Evolutionary conservation across 1,284 basidiomycete genomes (phyloP).

Genomic region (Cutaneotrichosporon cyanovorans): DNA sequence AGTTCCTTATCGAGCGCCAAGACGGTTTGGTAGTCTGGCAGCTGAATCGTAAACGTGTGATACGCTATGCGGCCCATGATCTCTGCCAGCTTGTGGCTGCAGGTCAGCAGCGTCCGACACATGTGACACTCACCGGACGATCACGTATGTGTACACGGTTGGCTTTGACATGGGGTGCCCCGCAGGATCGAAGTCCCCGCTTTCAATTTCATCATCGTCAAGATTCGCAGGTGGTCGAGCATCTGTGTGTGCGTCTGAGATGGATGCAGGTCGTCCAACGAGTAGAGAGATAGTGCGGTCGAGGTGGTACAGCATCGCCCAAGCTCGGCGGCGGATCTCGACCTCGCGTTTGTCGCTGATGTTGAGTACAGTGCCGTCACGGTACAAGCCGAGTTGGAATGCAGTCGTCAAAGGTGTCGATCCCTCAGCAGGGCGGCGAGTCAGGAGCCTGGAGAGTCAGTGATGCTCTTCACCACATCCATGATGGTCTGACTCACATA

Average conservation of each 20-base stretch:
- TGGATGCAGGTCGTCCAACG: conserved; percentile 45
- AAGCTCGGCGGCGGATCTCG: conserved; percentile 46
- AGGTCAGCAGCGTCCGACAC: background rate
- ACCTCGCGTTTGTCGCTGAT: conserved; percentile 45
- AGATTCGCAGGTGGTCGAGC: conserved; percentile 46
- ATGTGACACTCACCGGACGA: conserved; percentile 32
- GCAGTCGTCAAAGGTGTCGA: conserved; percentile 46
- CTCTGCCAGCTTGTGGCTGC: conserved; percentile 43
- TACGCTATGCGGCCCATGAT: conserved; percentile 48
- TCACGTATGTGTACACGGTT: conserved; percentile 46
- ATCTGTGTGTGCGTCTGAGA: conserved; percentile 47
- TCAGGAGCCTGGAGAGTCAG: conserved; percentile 36
- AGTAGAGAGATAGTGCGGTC: conserved; percentile 46
- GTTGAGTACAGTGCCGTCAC: conserved; percentile 46
- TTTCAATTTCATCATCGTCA: conserved; percentile 46
- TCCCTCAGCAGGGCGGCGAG: conserved; percentile 46
- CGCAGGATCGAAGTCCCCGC: conserved; percentile 42
- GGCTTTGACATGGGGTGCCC: conserved; percentile 45
- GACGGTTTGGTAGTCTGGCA: conserved; percentile 47
- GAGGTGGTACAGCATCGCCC: conserved; percentile 46
- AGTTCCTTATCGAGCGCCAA: conserved; percentile 47
- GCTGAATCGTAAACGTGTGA: conserved; percentile 47
- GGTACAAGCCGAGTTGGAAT: conserved; percentile 46
- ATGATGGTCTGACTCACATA: conserved; percentile 31
- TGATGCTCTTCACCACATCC: no score